Evolutionary conservation across 2,329 filamentous ascomycete genomes (phyloP).

Genomic region (Cadophora gregata): DNA sequence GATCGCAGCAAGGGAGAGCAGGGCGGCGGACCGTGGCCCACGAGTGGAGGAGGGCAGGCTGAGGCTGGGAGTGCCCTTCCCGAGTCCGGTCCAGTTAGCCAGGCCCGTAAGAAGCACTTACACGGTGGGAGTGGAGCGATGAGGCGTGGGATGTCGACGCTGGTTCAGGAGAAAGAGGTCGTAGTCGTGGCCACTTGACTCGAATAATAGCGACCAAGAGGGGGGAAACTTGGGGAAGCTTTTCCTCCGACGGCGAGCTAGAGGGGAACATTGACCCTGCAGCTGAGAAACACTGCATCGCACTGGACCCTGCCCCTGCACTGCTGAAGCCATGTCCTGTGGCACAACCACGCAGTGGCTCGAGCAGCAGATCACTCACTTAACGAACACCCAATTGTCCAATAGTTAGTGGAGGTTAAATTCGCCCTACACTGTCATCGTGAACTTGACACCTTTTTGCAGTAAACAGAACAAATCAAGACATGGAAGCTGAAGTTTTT

Average conservation of each 20-base stretch:
- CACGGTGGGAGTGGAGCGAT: background rate
- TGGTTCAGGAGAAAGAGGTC: background rate
- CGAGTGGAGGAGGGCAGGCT: background rate
- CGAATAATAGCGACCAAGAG: background rate
- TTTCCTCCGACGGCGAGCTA: constrained; percentile 1
- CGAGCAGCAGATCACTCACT: background rate
- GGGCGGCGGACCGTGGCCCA: background rate
- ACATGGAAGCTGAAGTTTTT: background rate
- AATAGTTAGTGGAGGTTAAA: background rate
- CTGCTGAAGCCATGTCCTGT: constrained; percentile 10
- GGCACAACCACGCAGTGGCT: constrained; percentile 12
- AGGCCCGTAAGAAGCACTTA: background rate
- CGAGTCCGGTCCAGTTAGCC: background rate
- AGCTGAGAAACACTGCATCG: background rate
- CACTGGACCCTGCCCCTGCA: background rate
- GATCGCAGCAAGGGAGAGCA: constrained; percentile 1
- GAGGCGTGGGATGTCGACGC: background rate
- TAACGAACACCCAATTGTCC: constrained; percentile 7
- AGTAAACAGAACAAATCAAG: background rate
- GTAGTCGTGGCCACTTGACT: background rate
- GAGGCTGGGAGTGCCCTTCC: background rate
- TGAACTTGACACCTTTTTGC: background rate
- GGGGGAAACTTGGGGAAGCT: background rate
- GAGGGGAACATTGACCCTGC: constrained; percentile 10
- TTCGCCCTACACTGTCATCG: background rate